A percentile compares a stretch with the other conserved stretches of the same genome.
Evolutionary conservation across 2,329 filamentous ascomycete species (phyloP).

Genomic region (Diaporthe sp.): DNA sequence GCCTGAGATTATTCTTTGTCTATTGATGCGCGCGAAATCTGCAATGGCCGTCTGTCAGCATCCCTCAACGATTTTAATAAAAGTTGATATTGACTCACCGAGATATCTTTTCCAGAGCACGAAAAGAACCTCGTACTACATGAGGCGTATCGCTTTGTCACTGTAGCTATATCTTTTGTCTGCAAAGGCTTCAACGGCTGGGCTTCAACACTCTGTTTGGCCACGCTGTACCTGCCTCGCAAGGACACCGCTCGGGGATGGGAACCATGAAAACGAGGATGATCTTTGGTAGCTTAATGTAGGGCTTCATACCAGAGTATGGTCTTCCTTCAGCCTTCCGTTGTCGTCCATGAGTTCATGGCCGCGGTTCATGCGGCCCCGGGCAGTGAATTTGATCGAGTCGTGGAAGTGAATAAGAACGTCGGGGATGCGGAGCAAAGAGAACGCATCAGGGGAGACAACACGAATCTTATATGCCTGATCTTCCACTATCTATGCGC

Average conservation of each 20-base stretch:
- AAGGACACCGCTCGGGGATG: not conserved
- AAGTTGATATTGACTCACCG: no score
- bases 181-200: not conserved
- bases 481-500: not conserved
- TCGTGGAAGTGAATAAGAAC: not conserved
- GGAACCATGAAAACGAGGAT: not conserved
- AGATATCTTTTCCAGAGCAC: no score
- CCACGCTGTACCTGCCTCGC: not conserved
- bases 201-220: not conserved
- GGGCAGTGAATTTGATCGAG: not conserved
- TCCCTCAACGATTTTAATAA: no score
- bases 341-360: not conserved
- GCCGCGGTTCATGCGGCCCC: no score
- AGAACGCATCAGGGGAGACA: not conserved
- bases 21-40: no score
- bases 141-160: not conserved
- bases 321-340: not conserved
- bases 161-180: no score
- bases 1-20: no score
- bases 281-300: not conserved
- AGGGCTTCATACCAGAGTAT: not conserved
- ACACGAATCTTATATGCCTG: not conserved
- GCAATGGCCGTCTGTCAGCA: no score
- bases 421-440: not conserved
- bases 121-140: not conserved